phyloP scores from a whole-genome alignment of 306 rosid species.

The Trifolium subterraneum region DNA sequence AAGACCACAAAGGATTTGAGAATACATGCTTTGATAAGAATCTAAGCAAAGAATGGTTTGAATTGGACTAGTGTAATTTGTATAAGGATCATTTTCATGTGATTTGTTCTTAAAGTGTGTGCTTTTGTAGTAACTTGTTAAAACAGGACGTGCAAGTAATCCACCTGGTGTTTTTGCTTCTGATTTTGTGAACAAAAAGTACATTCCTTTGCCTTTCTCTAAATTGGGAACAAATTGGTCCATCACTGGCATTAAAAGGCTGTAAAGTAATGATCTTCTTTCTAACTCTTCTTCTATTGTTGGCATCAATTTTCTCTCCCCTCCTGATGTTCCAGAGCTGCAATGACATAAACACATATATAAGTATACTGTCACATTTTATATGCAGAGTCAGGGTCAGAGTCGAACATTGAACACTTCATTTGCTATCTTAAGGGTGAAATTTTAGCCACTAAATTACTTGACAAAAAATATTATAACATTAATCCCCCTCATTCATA shows the following conservation, averaged over 20 bases:
- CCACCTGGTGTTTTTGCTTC: conserved; percentile 63
- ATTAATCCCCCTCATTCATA: too few relatives aligned
- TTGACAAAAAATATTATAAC: too few relatives aligned
- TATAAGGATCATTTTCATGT: conserved; percentile 57
- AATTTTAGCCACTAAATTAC: too few relatives aligned
- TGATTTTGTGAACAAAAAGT: conserved; percentile 54
- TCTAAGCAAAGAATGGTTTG: conserved; percentile 61
- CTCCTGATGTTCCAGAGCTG: conserved; percentile 98
- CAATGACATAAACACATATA: not conserved
- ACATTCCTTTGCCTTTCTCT: conserved; percentile 68
- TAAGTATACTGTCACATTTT: too few relatives aligned
- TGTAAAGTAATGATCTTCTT: conserved; percentile 77
- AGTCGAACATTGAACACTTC: too few relatives aligned
- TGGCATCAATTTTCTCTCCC: conserved; percentile 90
- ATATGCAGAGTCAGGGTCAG: too few relatives aligned
- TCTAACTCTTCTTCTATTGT: conserved; percentile 72
- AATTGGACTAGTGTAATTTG: conserved; percentile 60
- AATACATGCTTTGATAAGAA: conserved; percentile 68
- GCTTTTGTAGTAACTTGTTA: conserved; percentile 65
- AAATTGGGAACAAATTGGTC: conserved; percentile 60
- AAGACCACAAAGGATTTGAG: conserved; percentile 73
- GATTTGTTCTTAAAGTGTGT: conserved; percentile 48
- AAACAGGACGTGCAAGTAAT: conserved; percentile 58
- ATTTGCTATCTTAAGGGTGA: too few relatives aligned
- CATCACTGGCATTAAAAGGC: conserved; percentile 86